Evolutionary conservation across 768 basidiomycete species (phyloP), one percentile per base, ranked within the genome.

Genomic region (Rhizopogon roseolus): DNA sequence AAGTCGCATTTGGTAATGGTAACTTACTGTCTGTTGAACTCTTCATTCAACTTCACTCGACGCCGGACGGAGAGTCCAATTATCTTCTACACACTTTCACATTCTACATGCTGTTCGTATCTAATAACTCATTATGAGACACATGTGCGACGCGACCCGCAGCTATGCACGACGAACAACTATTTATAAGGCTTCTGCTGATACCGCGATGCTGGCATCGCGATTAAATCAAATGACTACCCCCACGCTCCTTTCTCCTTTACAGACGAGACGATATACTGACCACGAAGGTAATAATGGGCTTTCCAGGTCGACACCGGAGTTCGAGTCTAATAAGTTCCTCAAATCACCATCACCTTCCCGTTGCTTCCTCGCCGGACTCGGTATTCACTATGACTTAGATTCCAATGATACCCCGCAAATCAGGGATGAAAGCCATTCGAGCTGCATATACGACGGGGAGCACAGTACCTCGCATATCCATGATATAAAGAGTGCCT

Each of bases 291-390:
- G 25, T 41, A 3, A 5, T 25, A 48, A 6, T 9, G 46, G 36
- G 14, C 13, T 19, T 19, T 46, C 29, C 6, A 22, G 46, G 8
- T 16, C 22, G 13, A 22, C 34, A 10, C 16, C 34, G 0, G 67
- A 70, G 54, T 65, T 64, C 44, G 67, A 70, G 57, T 69, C 67
- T 2, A 70, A 69, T 42, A 63, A 65, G 32, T 68, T 65, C 56
- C 1, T 60, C 41, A 25, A 54, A 39, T 6, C 53, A 34, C 32
- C 56, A n/a, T n/a, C n/a, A n/a, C n/a, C n/a, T 29, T 49, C 55
- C 5, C 46, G 54, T 6, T 25, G 39, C 38, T 51, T 62, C 39
- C 66, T 65, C 50, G 51, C 69, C 13, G 67, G 67, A 8, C 46
- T 69, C 1, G 67, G 67, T 25, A 69, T 69, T 46, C 57, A 56